Conservation (phyloP, 306 rosid species). For the Amphicarpaea edgeworthii region DNA sequence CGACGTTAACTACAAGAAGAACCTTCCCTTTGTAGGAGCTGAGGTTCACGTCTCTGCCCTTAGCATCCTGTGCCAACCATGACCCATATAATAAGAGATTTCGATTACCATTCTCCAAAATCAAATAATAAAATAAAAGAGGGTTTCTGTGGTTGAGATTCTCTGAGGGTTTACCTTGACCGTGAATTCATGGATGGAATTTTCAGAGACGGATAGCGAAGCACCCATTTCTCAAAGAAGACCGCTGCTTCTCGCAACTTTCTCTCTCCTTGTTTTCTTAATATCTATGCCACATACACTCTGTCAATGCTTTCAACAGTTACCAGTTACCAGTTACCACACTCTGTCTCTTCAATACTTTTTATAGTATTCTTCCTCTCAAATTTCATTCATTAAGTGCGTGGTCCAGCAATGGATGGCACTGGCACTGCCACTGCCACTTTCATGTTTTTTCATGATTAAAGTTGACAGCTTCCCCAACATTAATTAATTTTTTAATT, state of each 20-base stretch:
- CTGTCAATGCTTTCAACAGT: background rate
- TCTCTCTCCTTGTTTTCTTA: background rate
- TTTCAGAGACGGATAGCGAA: conserved; percentile 57
- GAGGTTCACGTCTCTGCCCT: conserved; percentile 78
- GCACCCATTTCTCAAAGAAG: conserved; percentile 67
- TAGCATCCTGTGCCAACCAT: conserved; percentile 60
- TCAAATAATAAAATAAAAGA: background rate
- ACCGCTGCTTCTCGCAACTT: background rate
- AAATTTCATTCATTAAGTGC: background rate
- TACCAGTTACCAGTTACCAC: too few relatives aligned
- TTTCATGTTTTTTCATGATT: background rate
- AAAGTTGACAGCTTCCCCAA: background rate
- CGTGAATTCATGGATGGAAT: conserved; percentile 74
- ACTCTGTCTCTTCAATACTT: background rate
- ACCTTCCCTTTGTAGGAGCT: conserved; percentile 76
- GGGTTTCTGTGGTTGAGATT: background rate
- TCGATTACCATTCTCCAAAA: conserved; percentile 10
- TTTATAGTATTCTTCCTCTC: background rate
- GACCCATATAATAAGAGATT: conserved; percentile 11
- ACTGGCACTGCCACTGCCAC: too few relatives aligned
- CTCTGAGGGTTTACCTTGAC: conserved; percentile 67
- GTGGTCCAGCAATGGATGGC: conserved; percentile 29
- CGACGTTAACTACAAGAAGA: conserved; percentile 86
- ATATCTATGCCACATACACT: background rate
- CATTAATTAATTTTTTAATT: background rate